Percentiles rank a stretch among this genome's conserved stretches.
These are phyloP conservation scores for Tolypocladium pustulatum DNA, from an alignment of 2,329 filamentous ascomycete species.

Conservation along the genomic window DNA sequence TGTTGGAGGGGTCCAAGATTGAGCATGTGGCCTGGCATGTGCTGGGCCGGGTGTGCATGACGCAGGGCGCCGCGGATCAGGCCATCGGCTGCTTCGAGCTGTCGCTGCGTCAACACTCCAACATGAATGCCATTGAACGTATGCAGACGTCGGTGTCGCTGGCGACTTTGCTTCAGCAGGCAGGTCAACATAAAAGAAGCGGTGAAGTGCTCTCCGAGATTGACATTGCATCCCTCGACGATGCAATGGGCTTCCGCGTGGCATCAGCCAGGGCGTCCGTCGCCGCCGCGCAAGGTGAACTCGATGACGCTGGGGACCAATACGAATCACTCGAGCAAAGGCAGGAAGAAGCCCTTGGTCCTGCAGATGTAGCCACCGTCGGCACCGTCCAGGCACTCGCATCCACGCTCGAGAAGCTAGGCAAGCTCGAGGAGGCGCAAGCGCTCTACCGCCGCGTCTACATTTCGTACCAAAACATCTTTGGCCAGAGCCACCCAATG, in stretches of 20 bases:
- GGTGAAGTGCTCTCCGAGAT: slow-evolving; percentile 10
- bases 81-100: slow-evolving; percentile 16
- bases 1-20: slow-evolving; percentile 11
- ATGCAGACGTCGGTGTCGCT: slow-evolving; percentile 12
- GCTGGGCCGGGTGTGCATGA: slow-evolving; percentile 18
- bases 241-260: slow-evolving; percentile 11
- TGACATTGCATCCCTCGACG: slow-evolving; percentile 12
- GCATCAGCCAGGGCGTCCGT: slow-evolving; percentile 12
- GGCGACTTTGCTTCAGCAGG: slow-evolving; percentile 10
- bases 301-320: slow-evolving; percentile 9
- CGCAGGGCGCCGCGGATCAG: slow-evolving; percentile 12
- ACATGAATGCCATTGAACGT: slow-evolving; percentile 8
- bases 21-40: slow-evolving; percentile 28
- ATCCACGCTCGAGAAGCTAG: slow-evolving; percentile 10
- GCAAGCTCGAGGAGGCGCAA: slow-evolving; percentile 14
- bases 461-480: slow-evolving; percentile 14
- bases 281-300: slow-evolving; percentile 10
- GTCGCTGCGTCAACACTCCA: slow-evolving; percentile 7
- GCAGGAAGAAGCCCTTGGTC: slow-evolving; percentile 13
- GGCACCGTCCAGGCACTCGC: slow-evolving; percentile 14
- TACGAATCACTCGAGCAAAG: slow-evolving; percentile 11
- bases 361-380: slow-evolving; percentile 12
- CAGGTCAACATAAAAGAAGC: slow-evolving; percentile 8
- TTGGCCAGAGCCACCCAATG: slow-evolving; percentile 14
- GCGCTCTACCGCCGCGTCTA: slow-evolving; percentile 13